Percentiles rank a stretch among this genome's conserved stretches.
Conservation (phyloP, 148 eudicot species). For the Diospyros lotus region DNA sequence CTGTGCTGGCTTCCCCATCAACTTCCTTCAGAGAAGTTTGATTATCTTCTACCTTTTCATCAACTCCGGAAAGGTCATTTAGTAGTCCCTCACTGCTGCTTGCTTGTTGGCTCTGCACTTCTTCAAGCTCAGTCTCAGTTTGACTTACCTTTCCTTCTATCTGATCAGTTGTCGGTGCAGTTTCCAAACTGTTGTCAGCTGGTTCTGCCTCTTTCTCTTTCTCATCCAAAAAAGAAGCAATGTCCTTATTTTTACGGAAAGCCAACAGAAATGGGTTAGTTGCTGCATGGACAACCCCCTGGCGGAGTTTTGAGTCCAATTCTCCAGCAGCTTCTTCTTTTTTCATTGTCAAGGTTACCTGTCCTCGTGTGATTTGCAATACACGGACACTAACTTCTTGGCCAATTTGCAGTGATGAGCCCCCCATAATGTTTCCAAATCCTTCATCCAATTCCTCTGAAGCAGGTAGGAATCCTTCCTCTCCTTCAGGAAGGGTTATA, state of each 20-base stretch:
- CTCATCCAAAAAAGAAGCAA: constrained; percentile 76
- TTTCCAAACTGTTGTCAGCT: constrained; percentile 17
- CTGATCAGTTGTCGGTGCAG: constrained; percentile 5
- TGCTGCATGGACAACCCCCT: constrained; percentile 47
- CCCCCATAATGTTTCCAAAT: constrained; percentile 53
- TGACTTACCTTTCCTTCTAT: constrained; percentile 12
- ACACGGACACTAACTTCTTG: constrained; percentile 90
- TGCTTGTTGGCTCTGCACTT: constrained; percentile 2
- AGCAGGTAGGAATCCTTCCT: constrained; percentile 84
- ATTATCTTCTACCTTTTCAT: constrained; percentile 17
- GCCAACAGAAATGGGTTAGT: constrained; percentile 84
- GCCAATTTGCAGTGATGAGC: constrained; percentile 66
- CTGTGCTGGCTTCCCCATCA: constrained; percentile 14
- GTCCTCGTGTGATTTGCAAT: constrained; percentile 62
- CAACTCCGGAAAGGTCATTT: constrained; percentile 8
- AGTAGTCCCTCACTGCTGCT: constrained; percentile 8
- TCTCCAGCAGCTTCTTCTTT: constrained; percentile 51
- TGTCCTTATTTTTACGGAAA: constrained; percentile 66
- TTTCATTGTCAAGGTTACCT: constrained; percentile 75
- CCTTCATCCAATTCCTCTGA: constrained; percentile 80
- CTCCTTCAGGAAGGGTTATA: constrained; percentile 81
- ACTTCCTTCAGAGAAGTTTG: constrained; percentile 11
- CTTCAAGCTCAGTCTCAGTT: constrained; percentile 13
- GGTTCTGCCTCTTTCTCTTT: constrained; percentile 41
- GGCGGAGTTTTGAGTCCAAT: constrained; percentile 39